Evolutionary conservation across 2,329 filamentous ascomycete species (phyloP).

Genomic region (Penicillium hordei): DNA sequence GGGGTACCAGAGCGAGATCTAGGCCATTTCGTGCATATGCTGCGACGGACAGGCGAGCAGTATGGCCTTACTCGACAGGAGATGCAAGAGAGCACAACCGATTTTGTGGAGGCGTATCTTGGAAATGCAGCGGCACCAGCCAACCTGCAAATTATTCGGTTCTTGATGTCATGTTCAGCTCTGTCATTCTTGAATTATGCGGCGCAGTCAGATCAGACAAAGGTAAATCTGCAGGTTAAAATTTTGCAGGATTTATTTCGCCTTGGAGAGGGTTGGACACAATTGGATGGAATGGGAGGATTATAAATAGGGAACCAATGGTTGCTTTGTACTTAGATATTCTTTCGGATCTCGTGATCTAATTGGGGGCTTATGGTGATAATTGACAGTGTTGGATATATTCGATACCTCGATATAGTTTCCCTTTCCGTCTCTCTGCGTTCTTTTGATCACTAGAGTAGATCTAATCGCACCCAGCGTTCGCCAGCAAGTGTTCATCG

Average conservation of each 20-base stretch:
- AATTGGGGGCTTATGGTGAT: not conserved
- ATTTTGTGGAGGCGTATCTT: conserved; percentile 1
- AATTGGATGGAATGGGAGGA: not conserved
- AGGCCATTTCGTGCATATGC: conserved; percentile 1
- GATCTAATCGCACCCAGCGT: not conserved
- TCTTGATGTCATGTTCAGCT: conserved; percentile 4
- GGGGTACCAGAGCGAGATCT: conserved; percentile 1
- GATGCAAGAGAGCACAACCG: not conserved
- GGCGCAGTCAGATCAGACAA: not conserved
- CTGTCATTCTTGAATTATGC: conserved; percentile 3
- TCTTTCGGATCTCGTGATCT: not conserved
- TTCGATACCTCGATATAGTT: not conserved
- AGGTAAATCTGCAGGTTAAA: not conserved
- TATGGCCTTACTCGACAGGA: not conserved
- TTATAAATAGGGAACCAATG: not conserved
- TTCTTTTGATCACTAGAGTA: not conserved
- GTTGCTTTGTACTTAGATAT: not conserved
- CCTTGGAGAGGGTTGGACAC: not conserved
- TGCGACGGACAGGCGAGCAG: not conserved
- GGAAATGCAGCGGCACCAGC: not conserved
- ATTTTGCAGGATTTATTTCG: not conserved
- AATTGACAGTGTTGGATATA: not conserved
- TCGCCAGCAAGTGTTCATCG: not conserved
- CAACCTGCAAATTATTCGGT: not conserved
- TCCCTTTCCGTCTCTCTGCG: not conserved